A percentile compares a stretch with the other conserved stretches of the same genome.
Evolutionary conservation across 306 rosid genomes (phyloP).

Genomic region (Quercus bicolor): DNA sequence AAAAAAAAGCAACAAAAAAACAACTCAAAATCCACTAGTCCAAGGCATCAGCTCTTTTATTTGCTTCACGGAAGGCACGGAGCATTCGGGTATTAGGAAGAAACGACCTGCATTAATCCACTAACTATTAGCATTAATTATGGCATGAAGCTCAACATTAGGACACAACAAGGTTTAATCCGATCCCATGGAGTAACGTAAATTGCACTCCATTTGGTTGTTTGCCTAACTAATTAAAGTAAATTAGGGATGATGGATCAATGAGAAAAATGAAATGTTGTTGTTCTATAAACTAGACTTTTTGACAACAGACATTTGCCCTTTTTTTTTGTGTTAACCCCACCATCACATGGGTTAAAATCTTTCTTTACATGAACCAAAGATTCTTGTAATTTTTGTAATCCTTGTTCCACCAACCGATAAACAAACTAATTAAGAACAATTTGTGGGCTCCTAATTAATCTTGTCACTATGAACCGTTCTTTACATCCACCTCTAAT

Average conservation of each 20-base stretch:
- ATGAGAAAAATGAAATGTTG: not conserved
- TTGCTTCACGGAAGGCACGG: too few species aligned
- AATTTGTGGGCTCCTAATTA: slow-evolving; percentile 7
- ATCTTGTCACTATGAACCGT: not conserved
- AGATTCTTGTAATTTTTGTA: slow-evolving; percentile 10
- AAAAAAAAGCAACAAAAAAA: too few species aligned
- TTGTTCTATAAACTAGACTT: not conserved
- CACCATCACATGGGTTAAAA: slow-evolving; percentile 28
- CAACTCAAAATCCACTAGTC: too few species aligned
- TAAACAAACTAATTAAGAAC: not conserved
- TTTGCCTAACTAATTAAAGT: not conserved
- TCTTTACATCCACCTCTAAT: slow-evolving; percentile 5
- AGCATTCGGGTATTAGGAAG: too few species aligned
- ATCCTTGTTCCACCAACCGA: slow-evolving; percentile 17
- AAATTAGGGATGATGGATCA: not conserved
- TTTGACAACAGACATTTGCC: not conserved
- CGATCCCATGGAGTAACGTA: too few species aligned
- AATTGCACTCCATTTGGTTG: not conserved
- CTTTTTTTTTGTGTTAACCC: slow-evolving; percentile 1
- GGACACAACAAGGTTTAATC: too few species aligned
- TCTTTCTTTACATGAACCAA: slow-evolving; percentile 5
- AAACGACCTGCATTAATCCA: too few species aligned
- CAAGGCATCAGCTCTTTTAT: too few species aligned
- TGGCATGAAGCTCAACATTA: too few species aligned
- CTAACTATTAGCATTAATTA: too few species aligned